A percentile compares a stretch with the other conserved stretches of the same genome.
phyloP scores from a whole-genome alignment of 768 basidiomycete species.

The Rickenella mellea region DNA sequence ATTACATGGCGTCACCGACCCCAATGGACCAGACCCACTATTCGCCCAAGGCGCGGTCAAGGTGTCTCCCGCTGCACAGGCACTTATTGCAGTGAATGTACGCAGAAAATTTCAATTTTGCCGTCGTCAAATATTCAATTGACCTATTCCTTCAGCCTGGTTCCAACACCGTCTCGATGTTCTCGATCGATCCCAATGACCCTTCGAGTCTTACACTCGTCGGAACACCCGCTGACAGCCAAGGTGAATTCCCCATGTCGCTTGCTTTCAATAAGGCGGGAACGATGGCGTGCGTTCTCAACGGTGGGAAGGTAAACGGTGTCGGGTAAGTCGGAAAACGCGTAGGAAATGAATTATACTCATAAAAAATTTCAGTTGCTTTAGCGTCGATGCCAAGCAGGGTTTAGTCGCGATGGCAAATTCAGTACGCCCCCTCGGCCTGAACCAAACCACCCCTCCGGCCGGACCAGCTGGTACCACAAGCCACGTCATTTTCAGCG shows the following conservation, averaged over 20 bases:
- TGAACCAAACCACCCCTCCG: conserved; percentile 10
- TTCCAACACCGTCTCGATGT: conserved; percentile 32
- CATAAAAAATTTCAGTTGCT: conserved; percentile 6
- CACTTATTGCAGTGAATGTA: too few relatives aligned
- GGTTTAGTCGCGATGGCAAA: conserved; percentile 9
- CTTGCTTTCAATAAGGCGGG: conserved; percentile 23
- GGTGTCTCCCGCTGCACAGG: conserved; percentile 19
- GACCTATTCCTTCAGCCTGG: conserved; percentile 24
- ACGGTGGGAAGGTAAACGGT: conserved; percentile 25
- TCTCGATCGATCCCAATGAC: conserved; percentile 31
- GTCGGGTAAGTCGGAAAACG: conserved; percentile 19
- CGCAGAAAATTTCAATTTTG: conserved; percentile 4
- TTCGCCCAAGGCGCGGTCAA: conserved; percentile 34
- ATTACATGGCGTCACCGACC: conserved; percentile 21
- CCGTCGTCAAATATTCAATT: background rate
- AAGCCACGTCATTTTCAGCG: conserved; percentile 9
- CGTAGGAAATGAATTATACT: background rate
- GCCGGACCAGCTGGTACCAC: conserved; percentile 8
- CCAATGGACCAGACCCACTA: conserved; percentile 27
- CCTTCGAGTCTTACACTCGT: conserved; percentile 32
- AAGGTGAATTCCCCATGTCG: conserved; percentile 44
- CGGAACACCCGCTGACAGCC: conserved; percentile 33
- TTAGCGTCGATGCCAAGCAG: conserved; percentile 8
- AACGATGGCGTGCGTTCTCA: conserved; percentile 23
- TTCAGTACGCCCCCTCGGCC: conserved; percentile 8